Evolutionary conservation across 495 filamentous ascomycete species (phyloP).

Genomic region (Neurospora sp.): DNA sequence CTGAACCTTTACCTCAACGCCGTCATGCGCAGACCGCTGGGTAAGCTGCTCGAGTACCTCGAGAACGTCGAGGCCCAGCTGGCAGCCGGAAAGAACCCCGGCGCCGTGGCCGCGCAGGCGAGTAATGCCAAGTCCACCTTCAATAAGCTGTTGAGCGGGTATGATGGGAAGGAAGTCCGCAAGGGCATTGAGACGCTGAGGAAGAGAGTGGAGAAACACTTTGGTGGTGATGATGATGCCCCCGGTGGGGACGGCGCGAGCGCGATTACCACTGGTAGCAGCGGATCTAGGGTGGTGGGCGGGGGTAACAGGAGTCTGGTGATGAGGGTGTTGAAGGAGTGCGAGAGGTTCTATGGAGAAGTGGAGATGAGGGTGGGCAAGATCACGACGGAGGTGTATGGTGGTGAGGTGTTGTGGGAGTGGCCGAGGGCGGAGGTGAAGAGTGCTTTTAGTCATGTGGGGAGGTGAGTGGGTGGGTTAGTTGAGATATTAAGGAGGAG

Average conservation of each 20-base stretch:
- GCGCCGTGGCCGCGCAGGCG: constrained; percentile 55
- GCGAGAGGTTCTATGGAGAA: constrained; percentile 66
- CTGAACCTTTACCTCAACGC: constrained; percentile 76
- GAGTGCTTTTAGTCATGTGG: constrained; percentile 34
- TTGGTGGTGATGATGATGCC: constrained; percentile 73
- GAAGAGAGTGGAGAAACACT: constrained; percentile 93
- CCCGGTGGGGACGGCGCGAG: not conserved
- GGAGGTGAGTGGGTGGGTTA: constrained; percentile 19
- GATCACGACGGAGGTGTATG: constrained; percentile 48
- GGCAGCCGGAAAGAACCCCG: constrained; percentile 31
- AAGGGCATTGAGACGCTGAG: constrained; percentile 76
- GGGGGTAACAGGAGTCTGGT: constrained; percentile 48
- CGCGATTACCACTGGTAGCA: not conserved
- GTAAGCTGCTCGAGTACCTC: constrained; percentile 81
- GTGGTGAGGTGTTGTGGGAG: constrained; percentile 44
- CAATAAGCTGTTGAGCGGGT: constrained; percentile 69
- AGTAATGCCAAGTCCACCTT: constrained; percentile 70
- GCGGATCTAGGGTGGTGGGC: not conserved
- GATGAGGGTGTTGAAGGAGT: constrained; percentile 65
- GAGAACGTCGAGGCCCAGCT: constrained; percentile 72
- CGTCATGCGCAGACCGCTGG: constrained; percentile 80
- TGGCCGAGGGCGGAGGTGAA: constrained; percentile 45
- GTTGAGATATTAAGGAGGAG: not conserved
- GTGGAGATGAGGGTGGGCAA: constrained; percentile 59
- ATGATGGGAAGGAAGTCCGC: constrained; percentile 73